A percentile compares a stretch with the other conserved stretches of the same genome.
Evolutionary conservation across 1,284 basidiomycete genomes (phyloP).

Genomic region (Rhodotorula sp.): DNA sequence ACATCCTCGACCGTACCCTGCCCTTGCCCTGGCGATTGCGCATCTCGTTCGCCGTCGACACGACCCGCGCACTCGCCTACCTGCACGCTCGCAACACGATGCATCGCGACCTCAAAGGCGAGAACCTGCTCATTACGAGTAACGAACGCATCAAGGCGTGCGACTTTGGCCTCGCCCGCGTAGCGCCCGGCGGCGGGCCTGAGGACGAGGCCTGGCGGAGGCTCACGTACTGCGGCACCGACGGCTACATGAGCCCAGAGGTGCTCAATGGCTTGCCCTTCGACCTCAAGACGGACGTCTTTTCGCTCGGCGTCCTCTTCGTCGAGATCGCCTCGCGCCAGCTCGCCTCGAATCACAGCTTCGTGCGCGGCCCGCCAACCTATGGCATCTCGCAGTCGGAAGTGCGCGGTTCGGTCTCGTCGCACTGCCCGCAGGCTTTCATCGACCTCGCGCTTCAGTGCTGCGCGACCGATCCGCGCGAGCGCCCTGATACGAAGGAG

Average conservation of each 20-base stretch:
- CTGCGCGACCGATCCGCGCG: constrained; percentile 64
- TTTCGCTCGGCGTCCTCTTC: constrained; percentile 74
- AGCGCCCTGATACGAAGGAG: constrained; percentile 72
- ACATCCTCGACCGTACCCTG: constrained; percentile 72
- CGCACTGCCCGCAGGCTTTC: constrained; percentile 77
- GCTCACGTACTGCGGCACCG: constrained; percentile 87
- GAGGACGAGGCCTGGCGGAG: constrained; percentile 79
- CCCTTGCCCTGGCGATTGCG: constrained; percentile 86
- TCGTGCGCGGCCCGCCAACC: constrained; percentile 72
- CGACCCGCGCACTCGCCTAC: constrained; percentile 90
- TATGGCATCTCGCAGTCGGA: constrained; percentile 79
- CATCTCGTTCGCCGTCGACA: constrained; percentile 90
- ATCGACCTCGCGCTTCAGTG: constrained; percentile 78
- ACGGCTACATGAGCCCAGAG: constrained; percentile 78
- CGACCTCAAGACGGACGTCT: constrained; percentile 78
- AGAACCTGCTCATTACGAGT: constrained; percentile 90
- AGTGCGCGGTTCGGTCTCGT: constrained; percentile 66
- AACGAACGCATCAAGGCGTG: constrained; percentile 95
- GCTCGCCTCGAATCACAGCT: constrained; percentile 75
- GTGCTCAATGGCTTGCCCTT: constrained; percentile 89
- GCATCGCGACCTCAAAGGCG: constrained; percentile 85
- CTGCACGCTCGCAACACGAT: constrained; percentile 83
- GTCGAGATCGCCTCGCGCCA: constrained; percentile 85
- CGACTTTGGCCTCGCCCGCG: constrained; percentile 79
- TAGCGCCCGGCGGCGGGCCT: constrained; percentile 71